Base-by-base conservation (phyloP, 257 asterid species). In the Plantago ovata region DNA sequence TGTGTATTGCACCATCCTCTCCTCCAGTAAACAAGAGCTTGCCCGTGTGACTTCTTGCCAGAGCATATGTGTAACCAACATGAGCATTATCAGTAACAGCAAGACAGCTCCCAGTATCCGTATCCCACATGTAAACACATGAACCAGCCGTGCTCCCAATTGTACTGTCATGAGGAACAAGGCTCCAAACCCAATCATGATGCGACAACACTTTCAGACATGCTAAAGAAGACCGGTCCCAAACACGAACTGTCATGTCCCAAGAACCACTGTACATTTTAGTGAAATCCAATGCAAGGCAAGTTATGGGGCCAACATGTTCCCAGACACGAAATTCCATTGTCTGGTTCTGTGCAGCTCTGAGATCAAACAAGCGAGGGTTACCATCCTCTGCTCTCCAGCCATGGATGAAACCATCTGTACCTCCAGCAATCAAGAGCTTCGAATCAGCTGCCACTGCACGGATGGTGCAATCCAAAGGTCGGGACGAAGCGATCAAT, bases 101-200 rank as follows among this genome's bases (percentile, higher is more conserved):
- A 24, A 84, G 75, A 47, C 61, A 78, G 43, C 16, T 65, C 43
- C 91, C 95, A 21, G 66, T 46, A 59, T 62, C 54, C 13, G 78
- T 54, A 64, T 92, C 98, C 98, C 98, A 92, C 39, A 88, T 54
- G 76, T 82, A 75, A 39, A 79, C 77, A 57, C 80, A 78, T 3
- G 94, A 75, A 51, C 98, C 98, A 5, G 98, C 86, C 3, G 93
- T 73, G 56, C 86, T 88, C 53, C 77, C 90, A 47, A 92, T 75
- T 12, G 92, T 74, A 42, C 80, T 75, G 58, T 85, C 95, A 68
- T 82, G 95, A 52, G 97, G 95, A 18, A 64, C 85, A 41, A 93
- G 94, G 64, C 85, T 86, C 98, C 95, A 89, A 38, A 93, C 93
- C 98, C 98, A 93, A 68, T 93, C 98, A 57, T 73, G 75, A 36